Base-by-base conservation (phyloP, 169 alveolate species). In the Eimeria necatrix region DNA sequence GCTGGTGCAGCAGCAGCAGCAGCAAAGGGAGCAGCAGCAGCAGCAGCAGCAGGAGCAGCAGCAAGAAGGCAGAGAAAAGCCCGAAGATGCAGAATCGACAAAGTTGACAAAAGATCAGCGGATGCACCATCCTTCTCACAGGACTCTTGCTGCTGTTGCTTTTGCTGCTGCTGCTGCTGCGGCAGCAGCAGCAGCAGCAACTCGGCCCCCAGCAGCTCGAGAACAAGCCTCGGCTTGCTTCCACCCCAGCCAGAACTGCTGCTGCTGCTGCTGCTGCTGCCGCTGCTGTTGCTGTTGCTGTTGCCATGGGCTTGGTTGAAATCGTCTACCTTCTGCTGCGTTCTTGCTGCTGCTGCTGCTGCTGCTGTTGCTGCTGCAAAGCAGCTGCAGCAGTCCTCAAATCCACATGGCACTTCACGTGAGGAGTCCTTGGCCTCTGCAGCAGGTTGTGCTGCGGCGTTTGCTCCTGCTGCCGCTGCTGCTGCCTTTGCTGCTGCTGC, bases 401-500 rank as follows among this genome's bases (percentile, higher is more conserved):
- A n/a, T n/a, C n/a, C n/a, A n/a, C n/a, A n/a, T n/a, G n/a, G n/a
- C n/a, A n/a, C n/a, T n/a, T n/a, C n/a, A n/a, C n/a, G n/a, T n/a
- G n/a, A n/a, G n/a, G n/a, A n/a, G n/a, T n/a, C n/a, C n/a, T n/a
- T n/a, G n/a, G n/a, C n/a, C n/a, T n/a, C n/a, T n/a, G n/a, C n/a
- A n/a, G n/a, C n/a, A n/a, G n/a, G n/a, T n/a, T n/a, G n/a, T n/a
- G n/a, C n/a, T n/a, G 64, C 64, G 14, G 64, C 64, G 14, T 14
- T 9, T 56, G 20, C 41, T 7, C 32, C 5, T 73, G 60, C 59
- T 32, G 2, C 59, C 20, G 84, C 20, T 73, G 84, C 56, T 73
- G 84, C 41, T 73, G 84, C 56, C 32, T 41, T n/a, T 78, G 88
- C 61, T 78, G 88, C 68, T 78, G 88, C 88, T 51, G 88, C 61